Evolutionary conservation across 1,284 basidiomycete species (phyloP), one percentile per base, ranked within the genome.

Genomic region (Naganishia sp.): DNA sequence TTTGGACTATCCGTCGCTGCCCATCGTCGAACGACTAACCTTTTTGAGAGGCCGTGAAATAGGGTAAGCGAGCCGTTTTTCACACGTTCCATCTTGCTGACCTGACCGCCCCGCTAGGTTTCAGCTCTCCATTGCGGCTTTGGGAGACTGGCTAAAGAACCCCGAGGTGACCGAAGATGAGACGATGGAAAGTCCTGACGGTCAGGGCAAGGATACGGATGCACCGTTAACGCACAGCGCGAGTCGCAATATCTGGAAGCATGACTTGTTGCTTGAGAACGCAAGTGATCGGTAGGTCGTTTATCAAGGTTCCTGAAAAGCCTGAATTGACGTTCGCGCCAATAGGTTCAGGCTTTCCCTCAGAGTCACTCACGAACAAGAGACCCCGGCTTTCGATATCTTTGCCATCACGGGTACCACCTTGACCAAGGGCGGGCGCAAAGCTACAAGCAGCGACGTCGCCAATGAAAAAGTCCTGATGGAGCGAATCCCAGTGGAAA

Each of bases 161-260:
- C 55, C 52, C 44, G 65, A 53, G 43, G 31, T 46, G 10, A 4
- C 43, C 36, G 31, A 23, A 21, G 43, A 48, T n/a, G 53, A 53
- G 50, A 7, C 36, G n/a, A 6, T 6, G 6, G 43, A 59, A 33
- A 42, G 42, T 33, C 49, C 59, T 21, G 48, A 25, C 6, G 36
- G 11, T 16, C 33, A 23, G 21, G 48, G 50, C 7, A 21, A 50
- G 18, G 28, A 28, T 16, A 9, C 16, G 18, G 46, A 52, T 25
- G 28, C 44, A 13, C 33, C 18, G 11, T 49, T 48, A 5, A 43
- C 48, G 5, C 16, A n/a, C 45, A 61, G 57, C 49, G 43, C 49
- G 44, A 23, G 49, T 39, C 57, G 57, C 6, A 61, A 66, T 50
- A 61, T 66, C 25, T 66, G 65, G 65, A 66, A 61, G n/a, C 46